phyloP scores from a whole-genome alignment of 2,329 filamentous ascomycete genomes.

The Sclerotinia borealis region DNA sequence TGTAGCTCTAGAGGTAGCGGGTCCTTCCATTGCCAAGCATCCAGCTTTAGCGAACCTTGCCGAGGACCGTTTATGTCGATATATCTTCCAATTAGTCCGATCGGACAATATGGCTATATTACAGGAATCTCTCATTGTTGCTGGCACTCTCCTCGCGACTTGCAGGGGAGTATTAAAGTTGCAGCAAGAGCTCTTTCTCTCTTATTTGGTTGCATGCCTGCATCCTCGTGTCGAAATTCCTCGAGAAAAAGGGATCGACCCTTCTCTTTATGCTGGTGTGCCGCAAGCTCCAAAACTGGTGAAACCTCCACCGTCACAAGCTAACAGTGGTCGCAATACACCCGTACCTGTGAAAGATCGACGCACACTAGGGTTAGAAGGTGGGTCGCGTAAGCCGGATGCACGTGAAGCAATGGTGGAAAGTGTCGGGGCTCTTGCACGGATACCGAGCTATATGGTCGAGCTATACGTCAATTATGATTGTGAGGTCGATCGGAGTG shows the following conservation, averaged over 20 bases:
- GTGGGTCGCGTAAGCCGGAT: constrained; percentile 85
- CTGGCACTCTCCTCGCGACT: constrained; percentile 83
- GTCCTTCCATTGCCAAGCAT: constrained; percentile 89
- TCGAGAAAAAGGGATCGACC: constrained; percentile 81
- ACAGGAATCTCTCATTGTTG: constrained; percentile 86
- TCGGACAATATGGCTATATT: constrained; percentile 95
- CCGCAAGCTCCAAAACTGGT: constrained; percentile 84
- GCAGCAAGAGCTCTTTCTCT: constrained; percentile 92
- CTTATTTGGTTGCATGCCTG: constrained; percentile 88
- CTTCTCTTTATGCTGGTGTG: constrained; percentile 85
- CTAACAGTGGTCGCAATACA: constrained; percentile 74
- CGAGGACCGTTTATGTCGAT: constrained; percentile 86
- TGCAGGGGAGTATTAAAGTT: constrained; percentile 87
- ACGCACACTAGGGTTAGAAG: constrained; percentile 87
- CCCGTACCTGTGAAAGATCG: constrained; percentile 89
- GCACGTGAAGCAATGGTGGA: constrained; percentile 98
- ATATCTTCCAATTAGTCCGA: constrained; percentile 91
- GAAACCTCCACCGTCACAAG: constrained; percentile 69
- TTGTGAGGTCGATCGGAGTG: constrained; percentile 83
- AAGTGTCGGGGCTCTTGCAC: constrained; percentile 81
- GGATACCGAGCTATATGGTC: constrained; percentile 90
- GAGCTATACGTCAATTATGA: constrained; percentile 98
- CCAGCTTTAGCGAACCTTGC: constrained; percentile 81
- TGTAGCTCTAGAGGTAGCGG: constrained; percentile 91
- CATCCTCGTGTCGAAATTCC: constrained; percentile 95